These are phyloP conservation scores for Crithidia mellificae DNA, from an alignment of 208 protist genomes.

Conservation along the genomic window DNA sequence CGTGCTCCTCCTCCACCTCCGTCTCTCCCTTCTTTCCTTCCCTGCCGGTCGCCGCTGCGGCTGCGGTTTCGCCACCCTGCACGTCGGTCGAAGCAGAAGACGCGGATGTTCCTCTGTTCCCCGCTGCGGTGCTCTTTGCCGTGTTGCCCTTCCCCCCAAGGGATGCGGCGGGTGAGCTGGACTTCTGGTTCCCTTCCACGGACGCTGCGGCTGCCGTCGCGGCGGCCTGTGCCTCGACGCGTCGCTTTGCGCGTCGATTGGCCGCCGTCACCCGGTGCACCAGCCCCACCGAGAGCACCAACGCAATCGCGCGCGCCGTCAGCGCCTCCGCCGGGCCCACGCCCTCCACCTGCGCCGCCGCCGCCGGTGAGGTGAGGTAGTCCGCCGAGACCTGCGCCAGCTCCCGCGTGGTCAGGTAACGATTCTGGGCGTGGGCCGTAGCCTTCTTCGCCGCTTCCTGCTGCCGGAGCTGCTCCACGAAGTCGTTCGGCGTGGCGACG, in stretches of 20 bases:
- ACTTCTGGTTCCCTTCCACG: no score
- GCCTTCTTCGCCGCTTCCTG: slow-evolving; percentile 20
- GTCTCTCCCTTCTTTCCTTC: no score
- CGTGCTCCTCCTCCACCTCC: not conserved
- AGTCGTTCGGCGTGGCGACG: slow-evolving; percentile 23
- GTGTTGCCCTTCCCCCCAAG: no score
- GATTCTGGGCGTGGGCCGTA: slow-evolving; percentile 22
- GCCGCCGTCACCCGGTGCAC: slow-evolving; percentile 25
- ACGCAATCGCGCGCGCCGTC: slow-evolving; percentile 7
- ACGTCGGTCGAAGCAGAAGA: no score
- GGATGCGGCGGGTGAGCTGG: no score
- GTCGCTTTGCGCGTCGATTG: slow-evolving; percentile 18
- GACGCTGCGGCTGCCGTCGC: not conserved
- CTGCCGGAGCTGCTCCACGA: slow-evolving; percentile 26
- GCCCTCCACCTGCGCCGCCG: slow-evolving; percentile 10
- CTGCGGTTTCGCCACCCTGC: no score
- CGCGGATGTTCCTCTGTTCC: no score
- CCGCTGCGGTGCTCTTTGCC: no score
- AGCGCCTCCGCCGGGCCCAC: slow-evolving; percentile 14
- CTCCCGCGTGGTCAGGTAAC: slow-evolving; percentile 23
- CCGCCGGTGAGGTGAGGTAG: slow-evolving; percentile 21
- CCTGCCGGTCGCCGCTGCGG: no score
- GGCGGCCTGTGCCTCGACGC: slow-evolving; percentile 10
- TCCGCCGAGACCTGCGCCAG: slow-evolving; percentile 14
- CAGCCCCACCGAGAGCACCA: slow-evolving; percentile 27